A percentile compares a stretch with the other conserved stretches of the same genome.
Conservation (phyloP, 768 basidiomycete species). For the Tricholoma flavovirens region DNA sequence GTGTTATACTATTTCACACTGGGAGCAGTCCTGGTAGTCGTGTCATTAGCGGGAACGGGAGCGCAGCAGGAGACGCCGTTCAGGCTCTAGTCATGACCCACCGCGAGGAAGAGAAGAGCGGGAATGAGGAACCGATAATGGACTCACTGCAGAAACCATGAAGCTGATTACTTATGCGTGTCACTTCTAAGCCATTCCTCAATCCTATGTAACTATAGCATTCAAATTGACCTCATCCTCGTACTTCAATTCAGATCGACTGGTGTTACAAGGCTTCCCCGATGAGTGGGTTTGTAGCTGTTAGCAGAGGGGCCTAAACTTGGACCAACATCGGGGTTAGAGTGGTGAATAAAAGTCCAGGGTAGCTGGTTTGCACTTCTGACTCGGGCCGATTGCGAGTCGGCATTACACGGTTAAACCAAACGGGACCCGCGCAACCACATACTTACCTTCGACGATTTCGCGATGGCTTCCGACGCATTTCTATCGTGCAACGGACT, state of each 20-base stretch:
- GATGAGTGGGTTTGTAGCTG: not conserved
- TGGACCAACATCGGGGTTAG: not conserved
- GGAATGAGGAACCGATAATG: slow-evolving; percentile 22
- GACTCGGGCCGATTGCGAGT: too few species aligned
- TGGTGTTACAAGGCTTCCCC: not conserved
- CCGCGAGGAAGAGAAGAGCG: slow-evolving; percentile 6
- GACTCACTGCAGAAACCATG: slow-evolving; percentile 24
- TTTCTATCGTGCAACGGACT: not conserved
- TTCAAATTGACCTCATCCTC: not conserved
- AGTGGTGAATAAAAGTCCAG: not conserved
- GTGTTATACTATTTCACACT: not conserved
- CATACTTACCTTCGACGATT: too few species aligned
- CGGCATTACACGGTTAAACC: too few species aligned
- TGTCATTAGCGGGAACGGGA: not conserved
- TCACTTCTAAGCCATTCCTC: not conserved
- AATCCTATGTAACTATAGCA: not conserved
- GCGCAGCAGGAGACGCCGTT: slow-evolving; percentile 9
- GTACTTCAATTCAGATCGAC: not conserved
- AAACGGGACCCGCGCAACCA: too few species aligned
- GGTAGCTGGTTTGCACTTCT: not conserved
- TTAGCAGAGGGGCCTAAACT: too few species aligned
- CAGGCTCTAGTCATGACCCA: slow-evolving; percentile 4
- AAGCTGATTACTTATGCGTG: not conserved
- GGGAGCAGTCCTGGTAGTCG: not conserved
- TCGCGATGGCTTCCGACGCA: not conserved